phyloP scores from a whole-genome alignment of 306 rosid species.

The Fagus crenata region DNA sequence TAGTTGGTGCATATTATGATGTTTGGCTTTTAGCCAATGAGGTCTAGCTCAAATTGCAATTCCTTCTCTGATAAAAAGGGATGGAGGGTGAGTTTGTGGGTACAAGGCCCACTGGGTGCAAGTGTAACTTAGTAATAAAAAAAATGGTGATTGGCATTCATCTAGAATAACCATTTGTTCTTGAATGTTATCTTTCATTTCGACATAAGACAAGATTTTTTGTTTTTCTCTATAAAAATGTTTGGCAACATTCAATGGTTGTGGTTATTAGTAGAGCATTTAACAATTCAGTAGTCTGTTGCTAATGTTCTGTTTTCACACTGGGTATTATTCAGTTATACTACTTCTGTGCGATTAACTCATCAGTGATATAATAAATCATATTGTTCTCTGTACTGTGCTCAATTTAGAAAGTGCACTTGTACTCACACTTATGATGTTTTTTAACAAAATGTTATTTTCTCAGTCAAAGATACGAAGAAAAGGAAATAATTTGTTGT shows the following conservation, averaged over 20 bases:
- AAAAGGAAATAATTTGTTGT: background rate
- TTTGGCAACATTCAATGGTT: background rate
- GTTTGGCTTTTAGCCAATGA: background rate
- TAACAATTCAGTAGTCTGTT: background rate
- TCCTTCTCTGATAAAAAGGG: no score
- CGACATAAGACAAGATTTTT: background rate
- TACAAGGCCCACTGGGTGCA: no score
- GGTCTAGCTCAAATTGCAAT: no score
- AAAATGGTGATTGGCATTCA: no score
- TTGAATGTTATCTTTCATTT: background rate
- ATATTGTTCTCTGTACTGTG: background rate
- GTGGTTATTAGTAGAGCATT: background rate
- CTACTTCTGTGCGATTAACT: background rate
- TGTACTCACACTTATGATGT: background rate
- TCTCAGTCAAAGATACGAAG: background rate
- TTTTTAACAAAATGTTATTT: background rate
- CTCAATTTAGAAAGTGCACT: background rate
- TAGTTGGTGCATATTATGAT: background rate
- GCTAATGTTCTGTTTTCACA: background rate
- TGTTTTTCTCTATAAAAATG: background rate
- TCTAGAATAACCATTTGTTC: background rate
- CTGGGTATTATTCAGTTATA: background rate
- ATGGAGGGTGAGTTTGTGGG: no score
- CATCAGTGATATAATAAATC: background rate
- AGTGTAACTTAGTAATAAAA: no score